Evolutionary conservation across 441 rosid species (phyloP).

Genomic region (Gossypium gossypioides): DNA sequence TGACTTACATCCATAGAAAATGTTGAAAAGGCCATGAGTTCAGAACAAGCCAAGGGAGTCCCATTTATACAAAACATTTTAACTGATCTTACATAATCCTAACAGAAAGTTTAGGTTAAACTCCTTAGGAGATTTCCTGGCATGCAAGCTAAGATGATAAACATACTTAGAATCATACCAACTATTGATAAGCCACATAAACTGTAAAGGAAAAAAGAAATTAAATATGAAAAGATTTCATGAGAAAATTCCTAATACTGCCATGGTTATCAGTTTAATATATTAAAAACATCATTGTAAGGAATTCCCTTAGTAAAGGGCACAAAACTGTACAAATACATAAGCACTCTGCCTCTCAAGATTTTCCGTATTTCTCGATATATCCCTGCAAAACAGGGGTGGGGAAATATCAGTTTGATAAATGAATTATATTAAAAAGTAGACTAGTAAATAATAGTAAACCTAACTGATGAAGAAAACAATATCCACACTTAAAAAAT

Average conservation of each 20-base stretch:
- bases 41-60: neutral
- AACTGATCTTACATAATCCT: neutral
- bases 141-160: neutral
- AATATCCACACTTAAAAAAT: constrained; percentile 7
- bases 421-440: neutral
- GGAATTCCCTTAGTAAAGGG: neutral
- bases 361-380: constrained; percentile 53
- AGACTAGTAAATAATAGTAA: neutral
- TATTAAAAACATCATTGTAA: constrained; percentile 10
- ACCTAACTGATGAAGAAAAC: neutral
- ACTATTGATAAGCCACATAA: neutral
- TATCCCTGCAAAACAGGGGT: constrained; percentile 55
- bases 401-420: constrained; percentile 12
- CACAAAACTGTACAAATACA: constrained; percentile 24
- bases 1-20: neutral
- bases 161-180: neutral
- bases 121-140: neutral
- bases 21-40: constrained; percentile 1
- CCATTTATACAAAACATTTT: neutral
- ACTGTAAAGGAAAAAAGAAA: neutral
- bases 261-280: constrained; percentile 19
- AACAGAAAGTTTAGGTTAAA: neutral
- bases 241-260: constrained; percentile 13
- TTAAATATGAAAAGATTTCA: constrained; percentile 6
- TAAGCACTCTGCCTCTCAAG: constrained; percentile 32